phyloP scores from a whole-genome alignment of 495 filamentous ascomycete genomes.

The Staphylotrichum longicolle region DNA sequence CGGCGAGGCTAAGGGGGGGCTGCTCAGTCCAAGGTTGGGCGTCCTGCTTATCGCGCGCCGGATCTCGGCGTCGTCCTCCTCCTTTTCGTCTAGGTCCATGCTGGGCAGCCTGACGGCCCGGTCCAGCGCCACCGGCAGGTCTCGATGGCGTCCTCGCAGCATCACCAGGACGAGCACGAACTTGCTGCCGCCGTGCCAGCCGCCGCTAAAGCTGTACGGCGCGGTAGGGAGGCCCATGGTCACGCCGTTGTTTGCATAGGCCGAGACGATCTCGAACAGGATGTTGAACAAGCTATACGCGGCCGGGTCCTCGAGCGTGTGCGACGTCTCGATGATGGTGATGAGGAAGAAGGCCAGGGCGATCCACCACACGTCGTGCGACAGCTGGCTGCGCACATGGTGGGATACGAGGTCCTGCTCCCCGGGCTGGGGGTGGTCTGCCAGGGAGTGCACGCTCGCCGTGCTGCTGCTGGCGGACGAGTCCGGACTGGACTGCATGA shows the following conservation, averaged over 20 bases:
- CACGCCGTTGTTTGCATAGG: constrained; percentile 82
- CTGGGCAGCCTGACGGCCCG: constrained; percentile 73
- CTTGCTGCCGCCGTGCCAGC: constrained; percentile 70
- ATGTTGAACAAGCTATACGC: constrained; percentile 79
- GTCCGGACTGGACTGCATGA: neutral
- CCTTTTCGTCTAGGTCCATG: constrained; percentile 49
- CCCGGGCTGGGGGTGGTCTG: neutral
- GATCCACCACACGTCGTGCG: constrained; percentile 87
- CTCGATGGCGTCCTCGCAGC: constrained; percentile 75
- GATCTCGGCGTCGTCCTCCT: constrained; percentile 45
- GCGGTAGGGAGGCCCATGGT: constrained; percentile 65
- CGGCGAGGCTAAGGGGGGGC: neutral
- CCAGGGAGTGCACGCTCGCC: neutral
- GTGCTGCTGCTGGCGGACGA: constrained; percentile 13
- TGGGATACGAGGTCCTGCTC: constrained; percentile 7
- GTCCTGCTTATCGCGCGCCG: constrained; percentile 36
- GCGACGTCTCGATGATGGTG: constrained; percentile 65
- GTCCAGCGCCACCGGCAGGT: constrained; percentile 78
- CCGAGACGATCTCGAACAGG: constrained; percentile 79
- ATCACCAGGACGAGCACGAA: constrained; percentile 80
- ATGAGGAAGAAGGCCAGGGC: constrained; percentile 72
- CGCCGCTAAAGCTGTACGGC: constrained; percentile 70
- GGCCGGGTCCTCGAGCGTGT: constrained; percentile 64
- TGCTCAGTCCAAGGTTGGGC: constrained; percentile 4
- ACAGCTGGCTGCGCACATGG: constrained; percentile 58